Conservation (phyloP, 2,329 filamentous ascomycete species). For the Akanthomyces lecanii region DNA sequence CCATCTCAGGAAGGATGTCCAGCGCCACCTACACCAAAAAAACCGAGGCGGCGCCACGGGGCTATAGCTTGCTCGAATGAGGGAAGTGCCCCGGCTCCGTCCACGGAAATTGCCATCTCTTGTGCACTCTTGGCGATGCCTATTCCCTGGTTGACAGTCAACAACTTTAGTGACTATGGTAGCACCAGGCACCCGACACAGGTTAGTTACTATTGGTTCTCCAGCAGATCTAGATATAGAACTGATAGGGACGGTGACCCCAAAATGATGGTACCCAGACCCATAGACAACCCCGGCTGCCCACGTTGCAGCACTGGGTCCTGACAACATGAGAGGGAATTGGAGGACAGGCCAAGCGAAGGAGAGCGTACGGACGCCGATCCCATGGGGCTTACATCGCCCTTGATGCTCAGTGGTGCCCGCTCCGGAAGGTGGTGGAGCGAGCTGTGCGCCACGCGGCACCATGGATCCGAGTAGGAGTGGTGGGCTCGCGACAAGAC, state of each 20-base stretch:
- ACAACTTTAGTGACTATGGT: background rate
- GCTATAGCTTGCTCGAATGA: background rate
- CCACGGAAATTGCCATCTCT: conserved; percentile 4
- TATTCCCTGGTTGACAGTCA: background rate
- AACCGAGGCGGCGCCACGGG: background rate
- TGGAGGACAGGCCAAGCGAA: background rate
- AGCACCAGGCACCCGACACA: background rate
- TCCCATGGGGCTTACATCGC: background rate
- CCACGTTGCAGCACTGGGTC: background rate
- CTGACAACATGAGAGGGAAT: background rate
- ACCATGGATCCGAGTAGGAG: conserved; percentile 9
- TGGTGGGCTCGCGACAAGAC: background rate
- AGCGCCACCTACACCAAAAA: background rate
- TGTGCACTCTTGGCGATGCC: background rate
- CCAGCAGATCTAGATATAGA: background rate
- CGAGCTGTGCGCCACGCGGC: conserved; percentile 11
- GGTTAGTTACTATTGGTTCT: background rate
- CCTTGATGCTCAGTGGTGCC: conserved; percentile 13
- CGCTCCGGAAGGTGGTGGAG: conserved; percentile 2
- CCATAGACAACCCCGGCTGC: background rate
- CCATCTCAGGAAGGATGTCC: background rate
- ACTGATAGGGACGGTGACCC: background rate
- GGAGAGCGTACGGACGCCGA: background rate
- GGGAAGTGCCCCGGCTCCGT: background rate
- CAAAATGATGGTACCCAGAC: background rate